Base-by-base conservation (phyloP, 305 asterid genomes). In the Monarda citriodora region DNA sequence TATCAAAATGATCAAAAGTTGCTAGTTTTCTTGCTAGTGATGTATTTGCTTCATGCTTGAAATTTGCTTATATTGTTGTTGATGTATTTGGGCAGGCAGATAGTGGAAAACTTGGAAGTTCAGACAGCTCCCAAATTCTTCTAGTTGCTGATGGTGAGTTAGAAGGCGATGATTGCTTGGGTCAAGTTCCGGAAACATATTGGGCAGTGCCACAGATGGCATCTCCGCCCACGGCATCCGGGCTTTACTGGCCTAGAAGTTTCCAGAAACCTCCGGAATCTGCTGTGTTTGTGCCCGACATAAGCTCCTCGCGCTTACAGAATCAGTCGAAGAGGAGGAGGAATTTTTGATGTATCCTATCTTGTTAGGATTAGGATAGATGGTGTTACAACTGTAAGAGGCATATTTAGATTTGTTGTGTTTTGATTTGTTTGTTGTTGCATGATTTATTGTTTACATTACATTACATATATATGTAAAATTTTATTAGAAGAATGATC, bases 181-280 rank as follows among this genome's bases (percentile, higher is more conserved):
- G 88, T 26, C 88, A 74, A 60, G 87, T 80, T 44, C 80, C 91
- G 0, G 97, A 89, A 17, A 54, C 88, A 25, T 78, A 70, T 37
- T 82, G 96, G 91, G 82, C 95, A 11, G 97, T 85, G 62, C 96
- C 97, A 47, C 79, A 83, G 71, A 72, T 87, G 45, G 68, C 82
- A 59, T 83, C 94, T 58, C 89, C 93, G 8, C 91, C 96, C 41
- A 90, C 93, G 14, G 86, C 95, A 72, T 87, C 95, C 0, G 97
- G 89, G 26, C 79, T 85, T 45, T 64, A 70, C 72, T 91, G 96
- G 91, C 82, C 90, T 38, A 80, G 79, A 64, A 63, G 46, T 62
- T 60, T 69, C 68, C 86, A 77, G 55, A 56, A 64, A 61, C 69
- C 58, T 15, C 52, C 73, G 1, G 85, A 83, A 53, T 63, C 75